phyloP scores from a whole-genome alignment of 2,329 filamentous ascomycete species.

The Ceratocystis albifundus region DNA sequence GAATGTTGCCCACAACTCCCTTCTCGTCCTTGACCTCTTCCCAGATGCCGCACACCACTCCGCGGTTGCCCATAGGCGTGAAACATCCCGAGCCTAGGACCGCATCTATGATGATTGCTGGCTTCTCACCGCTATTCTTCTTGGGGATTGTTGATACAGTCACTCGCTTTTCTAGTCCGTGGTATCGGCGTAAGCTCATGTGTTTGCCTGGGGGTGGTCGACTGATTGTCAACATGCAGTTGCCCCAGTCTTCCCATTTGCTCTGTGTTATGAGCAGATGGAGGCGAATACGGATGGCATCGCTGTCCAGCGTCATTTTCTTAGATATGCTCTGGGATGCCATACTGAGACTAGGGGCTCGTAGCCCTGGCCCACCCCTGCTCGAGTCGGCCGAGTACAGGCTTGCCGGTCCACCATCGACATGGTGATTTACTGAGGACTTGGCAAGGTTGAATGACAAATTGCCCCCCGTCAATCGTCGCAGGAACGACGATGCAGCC shows the following conservation, averaged over 20 bases:
- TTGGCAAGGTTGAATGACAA: slow-evolving; percentile 69
- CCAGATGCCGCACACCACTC: slow-evolving; percentile 82
- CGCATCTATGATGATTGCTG: slow-evolving; percentile 63
- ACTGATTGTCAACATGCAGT: slow-evolving; percentile 71
- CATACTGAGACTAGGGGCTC: slow-evolving; percentile 48
- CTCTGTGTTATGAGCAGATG: slow-evolving; percentile 64
- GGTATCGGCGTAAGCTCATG: slow-evolving; percentile 47
- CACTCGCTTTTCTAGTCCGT: slow-evolving; percentile 72
- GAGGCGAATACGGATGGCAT: slow-evolving; percentile 74
- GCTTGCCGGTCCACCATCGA: slow-evolving; percentile 43
- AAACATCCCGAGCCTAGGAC: slow-evolving; percentile 77
- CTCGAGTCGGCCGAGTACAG: slow-evolving; percentile 50
- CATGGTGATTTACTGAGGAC: slow-evolving; percentile 55
- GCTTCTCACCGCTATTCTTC: slow-evolving; percentile 40
- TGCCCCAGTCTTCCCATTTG: slow-evolving; percentile 87
- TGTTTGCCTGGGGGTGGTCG: slow-evolving; percentile 53
- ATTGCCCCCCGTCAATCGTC: slow-evolving; percentile 60
- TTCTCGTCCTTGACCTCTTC: slow-evolving; percentile 58
- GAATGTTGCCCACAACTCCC: slow-evolving; percentile 42
- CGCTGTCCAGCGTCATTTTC: slow-evolving; percentile 51
- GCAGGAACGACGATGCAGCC: slow-evolving; percentile 64
- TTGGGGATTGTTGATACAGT: slow-evolving; percentile 62
- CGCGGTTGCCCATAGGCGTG: slow-evolving; percentile 68
- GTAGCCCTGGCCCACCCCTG: slow-evolving; percentile 38
- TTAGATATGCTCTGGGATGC: slow-evolving; percentile 35